Base-by-base conservation (phyloP, 1,139 yeast species). In the Trichomonascaceae sp. region DNA sequence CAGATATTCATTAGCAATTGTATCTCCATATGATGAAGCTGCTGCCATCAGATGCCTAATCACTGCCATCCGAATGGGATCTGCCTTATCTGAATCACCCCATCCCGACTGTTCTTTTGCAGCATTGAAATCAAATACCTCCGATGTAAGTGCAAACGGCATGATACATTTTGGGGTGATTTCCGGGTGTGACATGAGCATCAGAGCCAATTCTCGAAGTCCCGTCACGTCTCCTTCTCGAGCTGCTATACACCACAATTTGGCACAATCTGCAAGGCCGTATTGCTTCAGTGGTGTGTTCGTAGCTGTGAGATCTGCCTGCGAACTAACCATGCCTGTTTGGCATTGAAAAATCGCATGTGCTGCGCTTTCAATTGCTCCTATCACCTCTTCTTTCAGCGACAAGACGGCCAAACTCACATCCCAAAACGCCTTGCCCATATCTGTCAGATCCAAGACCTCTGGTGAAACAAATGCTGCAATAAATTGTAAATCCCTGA, bases 351-450 rank as follows among this genome's bases (percentile, higher is more conserved):
- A 65, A 38, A 71, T 60, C 45, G 71, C 70, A 22, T 65, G 57
- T 1, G 74, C 72, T 5, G 65, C 59, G 36, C 66, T 69, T 41
- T 66, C 68, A 46, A 70, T 59, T 22, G 65, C 55, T 20, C 60
- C 57, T 20, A 70, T 58, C 3, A 65, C 67, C 41, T 68, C 70
- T 43, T 69, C 70, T 53, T 70, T 63, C 45, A 70, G 60, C 13
- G 70, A 65, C 50, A 63, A 55, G 1, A 73, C 73, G 1, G 73
- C 74, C 47, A 69, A 62, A 43, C 70, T 65, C 39, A 70, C 73
- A 50, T 70, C 74, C 68, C 72, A 69, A 52, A 71, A 71, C 13
- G 71, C 70, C 54, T 67, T 67, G 43, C 72, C 72, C 45, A 61
- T 59, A 46, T 67, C 70, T 3, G 68, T 67, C 57, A 62, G 51